Evolutionary conservation across 1,284 basidiomycete species (phyloP).

Genomic region (Bondarzewia mesenterica): DNA sequence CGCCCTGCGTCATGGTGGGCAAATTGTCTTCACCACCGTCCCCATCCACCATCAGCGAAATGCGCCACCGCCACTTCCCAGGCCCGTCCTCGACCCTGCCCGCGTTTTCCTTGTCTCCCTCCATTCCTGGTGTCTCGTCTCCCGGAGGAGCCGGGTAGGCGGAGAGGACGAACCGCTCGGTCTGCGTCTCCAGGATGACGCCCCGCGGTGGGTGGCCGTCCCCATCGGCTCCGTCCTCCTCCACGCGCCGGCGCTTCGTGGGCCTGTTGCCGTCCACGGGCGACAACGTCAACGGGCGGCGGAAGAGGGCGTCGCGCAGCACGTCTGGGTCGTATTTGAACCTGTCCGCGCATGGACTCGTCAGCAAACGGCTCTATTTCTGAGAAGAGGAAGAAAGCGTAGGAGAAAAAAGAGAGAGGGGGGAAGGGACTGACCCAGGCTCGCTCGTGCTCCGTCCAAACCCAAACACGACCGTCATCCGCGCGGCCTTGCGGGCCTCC

Average conservation of each 20-base stretch:
- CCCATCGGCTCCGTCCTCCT: conserved; percentile 3
- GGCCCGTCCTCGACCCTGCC: background rate
- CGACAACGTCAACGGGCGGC: background rate
- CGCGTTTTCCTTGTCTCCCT: conserved; percentile 19
- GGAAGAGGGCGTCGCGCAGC: conserved; percentile 7
- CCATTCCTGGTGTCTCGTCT: background rate
- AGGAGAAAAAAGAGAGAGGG: background rate
- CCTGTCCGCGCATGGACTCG: conserved; percentile 21
- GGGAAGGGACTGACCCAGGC: conserved; percentile 31
- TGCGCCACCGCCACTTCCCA: conserved; percentile 10
- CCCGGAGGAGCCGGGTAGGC: conserved; percentile 13
- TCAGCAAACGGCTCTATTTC: background rate
- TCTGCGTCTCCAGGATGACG: conserved; percentile 23
- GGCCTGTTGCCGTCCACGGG: background rate
- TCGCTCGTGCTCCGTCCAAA: conserved; percentile 32
- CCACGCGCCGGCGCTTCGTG: conserved; percentile 7
- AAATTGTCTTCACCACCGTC: too few species aligned
- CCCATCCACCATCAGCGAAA: conserved; percentile 1
- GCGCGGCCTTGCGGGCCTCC: conserved; percentile 29
- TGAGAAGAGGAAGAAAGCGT: background rate
- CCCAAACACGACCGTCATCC: conserved; percentile 35
- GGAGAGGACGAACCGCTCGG: conserved; percentile 23
- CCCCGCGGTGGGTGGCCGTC: conserved; percentile 9
- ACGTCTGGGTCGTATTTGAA: conserved; percentile 48
- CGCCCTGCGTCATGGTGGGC: too few species aligned